Evolutionary conservation across 345 rosid species (phyloP).

Genomic region (Anastatica hierochuntica): DNA sequence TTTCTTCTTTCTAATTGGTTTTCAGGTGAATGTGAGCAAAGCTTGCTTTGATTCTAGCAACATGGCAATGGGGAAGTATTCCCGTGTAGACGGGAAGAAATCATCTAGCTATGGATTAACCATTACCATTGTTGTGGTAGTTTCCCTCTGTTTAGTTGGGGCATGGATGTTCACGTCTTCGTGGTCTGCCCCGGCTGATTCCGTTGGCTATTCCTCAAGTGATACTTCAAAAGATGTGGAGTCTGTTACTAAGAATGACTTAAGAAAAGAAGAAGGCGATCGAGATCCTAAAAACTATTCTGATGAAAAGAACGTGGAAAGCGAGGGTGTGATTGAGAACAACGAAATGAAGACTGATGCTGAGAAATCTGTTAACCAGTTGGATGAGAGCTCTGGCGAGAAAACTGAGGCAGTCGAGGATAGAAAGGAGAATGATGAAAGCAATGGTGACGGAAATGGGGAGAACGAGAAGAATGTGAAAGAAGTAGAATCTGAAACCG

Average conservation of each 20-base stretch:
- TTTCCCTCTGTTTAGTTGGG: constrained; percentile 62
- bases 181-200: constrained; percentile 36
- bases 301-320: constrained; percentile 33
- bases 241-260: constrained; percentile 25
- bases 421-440: constrained; percentile 30
- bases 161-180: constrained; percentile 77
- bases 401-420: constrained; percentile 20
- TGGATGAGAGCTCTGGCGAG: constrained; percentile 26
- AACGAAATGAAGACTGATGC: constrained; percentile 27
- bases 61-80: constrained; percentile 62
- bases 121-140: constrained; percentile 36
- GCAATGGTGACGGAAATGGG: constrained; percentile 31
- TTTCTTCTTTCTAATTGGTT: not conserved
- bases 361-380: constrained; percentile 22
- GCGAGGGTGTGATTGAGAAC: constrained; percentile 21
- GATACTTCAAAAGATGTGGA: constrained; percentile 31
- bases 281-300: constrained; percentile 10
- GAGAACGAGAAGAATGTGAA: constrained; percentile 20
- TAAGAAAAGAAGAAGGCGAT: constrained; percentile 2
- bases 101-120: constrained; percentile 57
- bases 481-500: constrained; percentile 16
- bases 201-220: constrained; percentile 25
- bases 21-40: constrained; percentile 18
- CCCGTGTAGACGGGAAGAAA: constrained; percentile 57
- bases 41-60: not conserved